Evolutionary conservation across 495 filamentous ascomycete genomes (phyloP), one percentile per base, ranked within the genome.

Genomic region (Rostrohypoxylon terebratum): DNA sequence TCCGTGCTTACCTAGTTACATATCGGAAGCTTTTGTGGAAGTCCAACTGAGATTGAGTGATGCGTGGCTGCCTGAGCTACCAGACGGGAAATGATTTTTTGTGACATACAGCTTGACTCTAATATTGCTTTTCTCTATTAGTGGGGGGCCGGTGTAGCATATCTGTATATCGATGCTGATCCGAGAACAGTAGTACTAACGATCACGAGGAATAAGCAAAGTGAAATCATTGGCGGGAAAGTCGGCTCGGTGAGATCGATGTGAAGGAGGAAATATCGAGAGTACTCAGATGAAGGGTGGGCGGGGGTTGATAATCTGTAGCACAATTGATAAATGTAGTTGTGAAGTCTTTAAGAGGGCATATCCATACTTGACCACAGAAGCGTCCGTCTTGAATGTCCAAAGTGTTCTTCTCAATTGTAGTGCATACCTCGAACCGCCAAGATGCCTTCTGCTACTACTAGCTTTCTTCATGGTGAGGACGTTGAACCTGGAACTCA

Each of bases 251-350:
- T 20, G 28, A 40, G 16, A n/a, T 47, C 16, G 20, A 51, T 18
- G 9, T 25, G 18, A 44, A 58, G 59, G 31, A 23, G 33, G 20
- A 13, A n/a, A 6, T 2, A 33, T 47, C 13, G 20, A 50, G 31
- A 14, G n/a, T 6, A 59, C 36, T 55, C 31, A 10, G 6, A 25
- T 5, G 14, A 25, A 40, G 44, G 45, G 33, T 31, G 40, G 44
- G 8, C n/a, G 28, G 45, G 21, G 33, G 11, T 34, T 18, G 54
- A 54, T 9, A 42, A 28, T 47, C n/a, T 45, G 44, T 20, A 25
- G 54, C 47, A 60, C 13, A 2, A 16, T 21, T 63, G 53, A 70
- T 64, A 70, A 70, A 64, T 70, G 42, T 28, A 54, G 60, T 44
- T 54, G 31, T 14, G 14, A 31, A 51, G n/a, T 20, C 36, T 36